Conservation (phyloP, 2,329 filamentous ascomycete genomes). For the Neopestalotiopsis clavispora region DNA sequence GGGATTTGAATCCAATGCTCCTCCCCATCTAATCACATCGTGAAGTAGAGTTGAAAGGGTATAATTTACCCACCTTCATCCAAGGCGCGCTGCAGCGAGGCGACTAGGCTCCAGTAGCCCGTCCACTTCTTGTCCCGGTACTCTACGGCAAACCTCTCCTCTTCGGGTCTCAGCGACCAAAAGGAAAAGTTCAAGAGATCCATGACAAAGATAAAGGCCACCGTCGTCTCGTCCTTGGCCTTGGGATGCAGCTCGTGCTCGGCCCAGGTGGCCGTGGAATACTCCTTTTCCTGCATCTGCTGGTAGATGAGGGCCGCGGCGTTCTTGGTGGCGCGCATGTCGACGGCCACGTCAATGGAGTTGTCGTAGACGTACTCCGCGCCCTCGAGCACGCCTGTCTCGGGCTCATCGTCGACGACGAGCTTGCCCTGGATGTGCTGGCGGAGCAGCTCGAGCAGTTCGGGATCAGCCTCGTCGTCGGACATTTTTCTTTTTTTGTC, state of each 20-base stretch:
- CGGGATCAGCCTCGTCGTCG: slow-evolving; percentile 88
- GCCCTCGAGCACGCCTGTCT: slow-evolving; percentile 81
- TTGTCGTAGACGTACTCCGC: slow-evolving; percentile 92
- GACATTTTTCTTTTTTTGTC: slow-evolving; percentile 65
- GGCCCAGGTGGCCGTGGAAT: slow-evolving; percentile 86
- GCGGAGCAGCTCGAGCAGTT: slow-evolving; percentile 84
- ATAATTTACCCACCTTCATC: slow-evolving; percentile 71
- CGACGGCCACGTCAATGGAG: slow-evolving; percentile 88
- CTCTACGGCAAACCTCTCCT: slow-evolving; percentile 80
- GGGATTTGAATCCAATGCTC: background rate
- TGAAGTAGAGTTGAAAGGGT: background rate
- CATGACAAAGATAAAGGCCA: slow-evolving; percentile 97
- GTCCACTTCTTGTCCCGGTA: slow-evolving; percentile 86
- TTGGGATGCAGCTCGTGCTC: slow-evolving; percentile 90
- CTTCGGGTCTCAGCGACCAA: slow-evolving; percentile 77
- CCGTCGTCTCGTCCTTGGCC: slow-evolving; percentile 75
- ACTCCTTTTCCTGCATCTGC: slow-evolving; percentile 82
- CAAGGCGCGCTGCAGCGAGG: slow-evolving; percentile 81
- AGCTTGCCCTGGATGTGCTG: slow-evolving; percentile 73
- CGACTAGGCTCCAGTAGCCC: slow-evolving; percentile 94
- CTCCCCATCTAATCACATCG: background rate
- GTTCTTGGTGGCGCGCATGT: slow-evolving; percentile 79
- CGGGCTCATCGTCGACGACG: slow-evolving; percentile 61
- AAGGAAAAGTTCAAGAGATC: slow-evolving; percentile 97
- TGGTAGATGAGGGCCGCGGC: slow-evolving; percentile 80